Base-by-base conservation (phyloP, 495 filamentous ascomycete genomes). In the Hypoxylon trugodes region DNA sequence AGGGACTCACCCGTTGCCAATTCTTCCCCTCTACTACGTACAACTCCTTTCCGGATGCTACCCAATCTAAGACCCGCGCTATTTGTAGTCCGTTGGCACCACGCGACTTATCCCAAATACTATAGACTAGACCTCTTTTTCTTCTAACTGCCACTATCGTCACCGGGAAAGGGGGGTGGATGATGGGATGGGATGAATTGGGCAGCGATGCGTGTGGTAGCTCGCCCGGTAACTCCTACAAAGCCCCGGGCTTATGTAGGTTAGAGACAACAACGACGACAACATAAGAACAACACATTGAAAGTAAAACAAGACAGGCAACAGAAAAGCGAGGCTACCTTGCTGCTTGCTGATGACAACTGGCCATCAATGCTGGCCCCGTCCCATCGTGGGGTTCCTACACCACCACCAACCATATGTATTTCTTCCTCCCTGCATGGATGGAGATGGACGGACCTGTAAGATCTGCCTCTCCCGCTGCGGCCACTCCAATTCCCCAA, bases 151-250 rank as follows among this genome's bases (percentile, higher is more conserved):
- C 45, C 37, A 47, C 46, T 43, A 61, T 66, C 51, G 51, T 52
- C 56, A 30, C 46, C 57, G 38, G 42, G 33, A 10, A 25, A 15
- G 38, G 15, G 32, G n/a, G 26, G 45, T 18, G 30, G 48, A 25
- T 43, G 48, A 18, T 6, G 13, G 5, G 28, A 30, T 30, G 10
- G 9, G 37, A n/a, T n/a, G 58, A 67, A 67, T 67, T 67, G 64
- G 64, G 64, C 64, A 67, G 64, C 64, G 64, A 67, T 67, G 58
- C 64, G 58, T 67, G 37, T 57, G 62, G 61, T 66, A 52, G 62
- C 62, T 66, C n/a, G n/a, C n/a, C n/a, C n/a, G n/a, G n/a, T n/a
- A n/a, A n/a, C n/a, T n/a, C n/a, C n/a, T n/a, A n/a, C n/a, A n/a
- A n/a, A n/a, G n/a, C n/a, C n/a, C 5, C 16, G 10, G 6, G 12